A percentile compares a stretch with the other conserved stretches of the same genome.
phyloP scores from a whole-genome alignment of 768 basidiomycete species.

The Mycena indigotica region DNA sequence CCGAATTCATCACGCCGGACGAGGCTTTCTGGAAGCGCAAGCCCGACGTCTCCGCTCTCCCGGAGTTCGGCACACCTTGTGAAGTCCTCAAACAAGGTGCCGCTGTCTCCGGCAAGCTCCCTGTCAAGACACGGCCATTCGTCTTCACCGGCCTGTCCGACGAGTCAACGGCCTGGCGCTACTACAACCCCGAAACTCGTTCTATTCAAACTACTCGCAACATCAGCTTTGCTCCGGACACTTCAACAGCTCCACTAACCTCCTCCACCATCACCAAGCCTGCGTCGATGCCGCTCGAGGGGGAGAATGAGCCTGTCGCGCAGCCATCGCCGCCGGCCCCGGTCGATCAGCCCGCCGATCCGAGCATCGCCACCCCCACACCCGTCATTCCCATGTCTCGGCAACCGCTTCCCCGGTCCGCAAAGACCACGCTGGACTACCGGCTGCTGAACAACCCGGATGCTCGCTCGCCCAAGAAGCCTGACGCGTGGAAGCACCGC shows the following conservation, averaged over 20 bases:
- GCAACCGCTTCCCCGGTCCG: not conserved
- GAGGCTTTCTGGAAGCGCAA: slow-evolving; percentile 18
- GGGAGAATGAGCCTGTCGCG: slow-evolving; percentile 6
- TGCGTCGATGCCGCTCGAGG: slow-evolving; percentile 12
- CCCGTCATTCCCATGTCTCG: not conserved
- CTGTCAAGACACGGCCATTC: not conserved
- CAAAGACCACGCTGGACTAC: not conserved
- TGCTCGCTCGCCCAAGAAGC: not conserved
- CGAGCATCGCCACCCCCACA: not conserved
- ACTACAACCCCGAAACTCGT: slow-evolving; percentile 13
- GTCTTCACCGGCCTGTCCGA: slow-evolving; percentile 22
- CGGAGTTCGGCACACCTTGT: slow-evolving; percentile 3
- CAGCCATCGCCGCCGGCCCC: slow-evolving; percentile 3
- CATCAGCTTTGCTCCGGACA: slow-evolving; percentile 10
- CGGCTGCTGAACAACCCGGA: not conserved
- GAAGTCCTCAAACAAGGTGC: slow-evolving; percentile 1
- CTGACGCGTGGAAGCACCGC: not conserved
- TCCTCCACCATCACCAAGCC: not conserved
- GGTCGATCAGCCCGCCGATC: not conserved
- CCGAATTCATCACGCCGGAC: slow-evolving; percentile 12
- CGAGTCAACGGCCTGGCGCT: slow-evolving; percentile 17
- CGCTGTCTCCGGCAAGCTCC: not conserved
- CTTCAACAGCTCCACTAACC: not conserved
- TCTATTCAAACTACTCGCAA: slow-evolving; percentile 22
- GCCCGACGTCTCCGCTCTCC: slow-evolving; percentile 16